Evolutionary conservation across 1,284 basidiomycete genomes (phyloP).

Genomic region (Anthracocystis panici-leucophaei): DNA sequence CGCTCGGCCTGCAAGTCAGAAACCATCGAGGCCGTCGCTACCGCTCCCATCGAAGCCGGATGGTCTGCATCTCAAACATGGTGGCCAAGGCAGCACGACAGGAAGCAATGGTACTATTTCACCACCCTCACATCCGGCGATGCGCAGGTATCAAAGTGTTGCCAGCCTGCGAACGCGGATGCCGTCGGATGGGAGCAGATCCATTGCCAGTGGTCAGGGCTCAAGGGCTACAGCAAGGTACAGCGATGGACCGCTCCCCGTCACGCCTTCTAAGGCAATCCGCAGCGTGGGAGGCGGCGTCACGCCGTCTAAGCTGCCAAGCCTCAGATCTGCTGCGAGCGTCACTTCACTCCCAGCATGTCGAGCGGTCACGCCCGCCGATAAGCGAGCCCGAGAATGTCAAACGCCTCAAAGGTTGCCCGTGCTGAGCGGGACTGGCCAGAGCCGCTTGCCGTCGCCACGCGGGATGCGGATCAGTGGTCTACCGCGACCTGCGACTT

Average conservation of each 20-base stretch:
- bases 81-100: not conserved
- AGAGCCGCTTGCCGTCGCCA: conserved; percentile 3
- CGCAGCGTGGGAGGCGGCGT: conserved; percentile 15
- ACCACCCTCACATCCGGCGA: not conserved
- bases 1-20: conserved; percentile 1
- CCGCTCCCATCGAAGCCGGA: conserved; percentile 11
- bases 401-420: conserved; percentile 6
- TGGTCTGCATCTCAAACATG: not conserved
- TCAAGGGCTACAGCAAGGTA: not conserved
- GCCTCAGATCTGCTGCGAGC: conserved; percentile 23
- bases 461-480: not conserved
- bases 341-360: conserved; percentile 13
- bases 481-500: conserved; percentile 8
- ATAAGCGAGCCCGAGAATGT: not conserved
- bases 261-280: conserved; percentile 18
- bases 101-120: not conserved
- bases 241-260: conserved; percentile 10
- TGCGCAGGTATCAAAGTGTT: conserved; percentile 27
- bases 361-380: not conserved
- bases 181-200: not conserved
- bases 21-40: conserved; percentile 17
- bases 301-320: conserved; percentile 42
- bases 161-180: conserved; percentile 7
- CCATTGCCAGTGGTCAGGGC: not conserved
- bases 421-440: not conserved